Evolutionary conservation across 2,329 filamentous ascomycete species (phyloP).

Genomic region (Fusarium scirpi): DNA sequence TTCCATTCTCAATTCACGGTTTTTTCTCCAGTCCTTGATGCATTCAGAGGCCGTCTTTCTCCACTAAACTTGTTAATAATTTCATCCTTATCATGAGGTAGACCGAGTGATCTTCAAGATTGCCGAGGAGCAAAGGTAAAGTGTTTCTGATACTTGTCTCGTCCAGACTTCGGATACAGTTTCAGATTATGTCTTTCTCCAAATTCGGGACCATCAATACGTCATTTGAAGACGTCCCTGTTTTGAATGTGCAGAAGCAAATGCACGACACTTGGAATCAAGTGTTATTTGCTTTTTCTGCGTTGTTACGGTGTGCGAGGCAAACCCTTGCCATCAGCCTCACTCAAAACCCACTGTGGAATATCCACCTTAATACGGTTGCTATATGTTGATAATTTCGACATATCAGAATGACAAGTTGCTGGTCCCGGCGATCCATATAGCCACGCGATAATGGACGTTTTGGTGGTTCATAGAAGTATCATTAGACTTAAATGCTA

Average conservation of each 20-base stretch:
- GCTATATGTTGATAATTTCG: background rate
- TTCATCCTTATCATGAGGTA: background rate
- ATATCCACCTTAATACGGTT: background rate
- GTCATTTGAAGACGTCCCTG: slow-evolving; percentile 20
- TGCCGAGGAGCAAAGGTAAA: slow-evolving; percentile 11
- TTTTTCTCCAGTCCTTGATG: background rate
- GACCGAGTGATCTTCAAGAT: background rate
- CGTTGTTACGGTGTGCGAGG: background rate
- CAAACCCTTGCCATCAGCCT: background rate
- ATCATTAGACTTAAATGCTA: slow-evolving; percentile 18
- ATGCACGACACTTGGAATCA: slow-evolving; percentile 13
- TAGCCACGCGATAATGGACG: slow-evolving; percentile 7
- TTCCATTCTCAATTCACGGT: background rate
- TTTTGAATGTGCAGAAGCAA: slow-evolving; percentile 14
- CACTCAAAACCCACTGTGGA: background rate
- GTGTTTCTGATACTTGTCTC: slow-evolving; percentile 9
- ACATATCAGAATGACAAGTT: slow-evolving; percentile 19
- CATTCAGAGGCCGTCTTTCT: background rate
- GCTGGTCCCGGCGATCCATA: slow-evolving; percentile 14
- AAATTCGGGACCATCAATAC: slow-evolving; percentile 1
- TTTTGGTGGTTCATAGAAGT: slow-evolving; percentile 10
- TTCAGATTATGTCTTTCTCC: slow-evolving; percentile 11
- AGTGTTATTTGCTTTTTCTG: slow-evolving; percentile 16
- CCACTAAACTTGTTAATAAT: background rate
- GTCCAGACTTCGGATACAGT: slow-evolving; percentile 6